Evolutionary conservation across 371 early-diverging fungal species (phyloP).

Genomic region (Circinella minor): DNA sequence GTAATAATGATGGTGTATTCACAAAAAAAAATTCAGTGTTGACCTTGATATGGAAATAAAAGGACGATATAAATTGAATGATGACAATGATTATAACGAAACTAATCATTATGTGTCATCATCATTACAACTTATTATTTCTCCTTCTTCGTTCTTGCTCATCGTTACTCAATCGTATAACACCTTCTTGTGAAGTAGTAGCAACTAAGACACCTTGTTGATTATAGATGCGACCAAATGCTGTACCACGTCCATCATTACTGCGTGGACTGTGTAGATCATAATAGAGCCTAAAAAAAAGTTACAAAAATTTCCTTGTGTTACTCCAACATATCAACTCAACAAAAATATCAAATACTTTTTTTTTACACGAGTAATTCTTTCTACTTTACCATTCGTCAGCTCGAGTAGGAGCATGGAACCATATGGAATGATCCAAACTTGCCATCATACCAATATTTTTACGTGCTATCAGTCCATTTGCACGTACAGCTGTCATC

Average conservation of each 20-base stretch:
- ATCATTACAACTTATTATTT: not conserved
- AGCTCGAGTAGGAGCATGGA: slow-evolving; percentile 85
- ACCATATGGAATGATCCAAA: slow-evolving; percentile 92
- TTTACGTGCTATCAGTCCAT: slow-evolving; percentile 51
- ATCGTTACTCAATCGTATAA: slow-evolving; percentile 49
- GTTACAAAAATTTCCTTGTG: not conserved
- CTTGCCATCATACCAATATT: slow-evolving; percentile 77
- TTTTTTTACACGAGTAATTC: too few species aligned
- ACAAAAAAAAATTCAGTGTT: too few species aligned
- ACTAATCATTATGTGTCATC: not conserved
- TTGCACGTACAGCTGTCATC: slow-evolving; percentile 61
- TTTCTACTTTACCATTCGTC: slow-evolving; percentile 75
- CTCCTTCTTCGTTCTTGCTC: slow-evolving; percentile 26
- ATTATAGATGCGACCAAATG: slow-evolving; percentile 81
- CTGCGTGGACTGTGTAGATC: slow-evolving; percentile 80
- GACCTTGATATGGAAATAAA: too few species aligned
- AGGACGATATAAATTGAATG: too few species aligned
- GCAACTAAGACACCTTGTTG: slow-evolving; percentile 80
- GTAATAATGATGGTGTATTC: too few species aligned
- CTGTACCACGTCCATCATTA: slow-evolving; percentile 75
- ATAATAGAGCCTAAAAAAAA: slow-evolving; percentile 59
- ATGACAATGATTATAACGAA: too few species aligned
- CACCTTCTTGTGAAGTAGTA: slow-evolving; percentile 76
- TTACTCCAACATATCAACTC: not conserved
- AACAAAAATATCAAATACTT: too few species aligned